Conservation (phyloP, 2,329 filamentous ascomycete species). For the Penicillium sp. region DNA sequence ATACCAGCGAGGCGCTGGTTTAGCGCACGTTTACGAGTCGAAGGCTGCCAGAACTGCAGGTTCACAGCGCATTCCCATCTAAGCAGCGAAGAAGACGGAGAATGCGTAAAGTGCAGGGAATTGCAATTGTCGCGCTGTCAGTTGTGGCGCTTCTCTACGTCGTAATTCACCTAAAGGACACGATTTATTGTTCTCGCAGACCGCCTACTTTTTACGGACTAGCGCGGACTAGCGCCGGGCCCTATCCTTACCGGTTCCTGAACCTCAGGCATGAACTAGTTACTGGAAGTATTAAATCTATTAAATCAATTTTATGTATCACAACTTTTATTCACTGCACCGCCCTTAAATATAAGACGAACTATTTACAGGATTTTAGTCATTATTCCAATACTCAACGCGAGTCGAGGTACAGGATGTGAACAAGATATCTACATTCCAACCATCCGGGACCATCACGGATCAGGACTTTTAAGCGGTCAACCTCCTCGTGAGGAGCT, state of each 20-base stretch:
- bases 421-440: neutral
- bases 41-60: constrained; percentile 16
- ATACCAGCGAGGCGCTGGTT: constrained; percentile 3
- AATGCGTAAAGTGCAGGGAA: neutral
- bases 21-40: constrained; percentile 9
- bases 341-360: neutral
- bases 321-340: too few species aligned
- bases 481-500: constrained; percentile 27
- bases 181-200: constrained; percentile 16
- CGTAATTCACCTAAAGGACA: constrained; percentile 13
- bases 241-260: neutral
- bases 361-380: neutral
- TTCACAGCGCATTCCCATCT: constrained; percentile 12
- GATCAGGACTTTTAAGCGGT: neutral
- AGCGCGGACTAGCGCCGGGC: too few species aligned
- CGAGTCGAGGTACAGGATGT: neutral
- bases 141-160: neutral
- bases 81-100: constrained; percentile 1
- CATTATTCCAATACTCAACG: too few species aligned
- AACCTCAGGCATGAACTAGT: neutral
- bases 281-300: too few species aligned
- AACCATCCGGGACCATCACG: neutral
- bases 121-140: neutral
- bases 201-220: constrained; percentile 8
- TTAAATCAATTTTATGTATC: too few species aligned